Conservation (phyloP, 1,284 basidiomycete genomes). For the Phaffia rhodozyma region DNA sequence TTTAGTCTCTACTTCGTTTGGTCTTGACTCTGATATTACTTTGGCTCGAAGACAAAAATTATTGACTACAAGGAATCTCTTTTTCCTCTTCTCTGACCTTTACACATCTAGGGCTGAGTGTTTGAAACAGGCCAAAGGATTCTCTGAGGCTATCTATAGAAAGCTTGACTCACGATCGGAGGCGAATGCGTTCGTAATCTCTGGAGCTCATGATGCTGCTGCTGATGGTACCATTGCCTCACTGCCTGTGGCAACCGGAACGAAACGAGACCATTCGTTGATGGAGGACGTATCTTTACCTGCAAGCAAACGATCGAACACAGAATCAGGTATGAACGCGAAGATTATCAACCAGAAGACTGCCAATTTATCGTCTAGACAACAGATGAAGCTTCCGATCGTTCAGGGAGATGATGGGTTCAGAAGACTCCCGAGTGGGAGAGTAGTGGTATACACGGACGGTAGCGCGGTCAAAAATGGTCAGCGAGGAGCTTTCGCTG, state of each 20-base stretch:
- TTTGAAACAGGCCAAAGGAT: too few relatives aligned
- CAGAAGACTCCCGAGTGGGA: background rate
- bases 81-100: too few relatives aligned
- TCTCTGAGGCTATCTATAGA: too few relatives aligned
- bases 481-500: constrained; percentile 27
- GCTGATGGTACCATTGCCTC: background rate
- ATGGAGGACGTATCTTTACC: too few relatives aligned
- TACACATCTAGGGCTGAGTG: too few relatives aligned
- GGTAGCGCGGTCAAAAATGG: constrained; percentile 33
- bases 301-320: constrained; percentile 3
- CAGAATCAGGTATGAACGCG: background rate
- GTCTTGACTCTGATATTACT: too few relatives aligned
- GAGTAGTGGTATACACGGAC: constrained; percentile 34
- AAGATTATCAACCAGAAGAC: background rate
- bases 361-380: constrained; percentile 3
- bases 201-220: background rate
- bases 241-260: background rate
- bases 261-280: background rate
- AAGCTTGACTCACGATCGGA: too few relatives aligned
- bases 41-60: too few relatives aligned
- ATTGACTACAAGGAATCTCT: too few relatives aligned
- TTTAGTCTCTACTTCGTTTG: too few relatives aligned
- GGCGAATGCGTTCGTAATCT: too few relatives aligned
- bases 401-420: constrained; percentile 19
- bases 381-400: constrained; percentile 23